A percentile compares a stretch with the other conserved stretches of the same genome.
Conservation (phyloP, 73 alveolate genomes). For the Symbiodinium natans region DNA sequence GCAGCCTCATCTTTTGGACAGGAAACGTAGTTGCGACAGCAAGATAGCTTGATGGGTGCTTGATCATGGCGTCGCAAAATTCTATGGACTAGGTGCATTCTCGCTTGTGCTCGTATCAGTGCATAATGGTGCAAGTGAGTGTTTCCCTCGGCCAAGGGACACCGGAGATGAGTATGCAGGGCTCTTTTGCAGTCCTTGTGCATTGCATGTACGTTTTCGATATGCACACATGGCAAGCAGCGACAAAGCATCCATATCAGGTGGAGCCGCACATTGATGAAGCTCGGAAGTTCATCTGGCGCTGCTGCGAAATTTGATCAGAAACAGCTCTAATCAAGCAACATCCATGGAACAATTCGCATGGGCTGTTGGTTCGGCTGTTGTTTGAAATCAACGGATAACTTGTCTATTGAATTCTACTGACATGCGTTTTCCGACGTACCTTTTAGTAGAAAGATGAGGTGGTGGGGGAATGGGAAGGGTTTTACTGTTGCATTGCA, state of each 20-base stretch:
- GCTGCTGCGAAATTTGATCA: background rate
- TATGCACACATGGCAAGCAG: background rate
- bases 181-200: background rate
- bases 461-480: too few relatives aligned
- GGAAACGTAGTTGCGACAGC: too few relatives aligned
- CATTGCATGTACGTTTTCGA: background rate
- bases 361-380: background rate
- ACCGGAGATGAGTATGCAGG: background rate
- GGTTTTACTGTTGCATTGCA: too few relatives aligned
- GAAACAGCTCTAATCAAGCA: too few relatives aligned
- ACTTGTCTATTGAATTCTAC: background rate
- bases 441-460: too few relatives aligned
- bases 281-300: slow-evolving; percentile 54
- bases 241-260: background rate
- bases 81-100: too few relatives aligned
- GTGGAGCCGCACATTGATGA: slow-evolving; percentile 70
- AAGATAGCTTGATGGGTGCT: too few relatives aligned
- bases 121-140: background rate
- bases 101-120: too few relatives aligned
- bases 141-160: background rate
- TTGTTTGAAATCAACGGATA: background rate
- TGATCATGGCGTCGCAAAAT: too few relatives aligned
- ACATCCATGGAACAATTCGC: background rate
- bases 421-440: background rate
- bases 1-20: background rate